phyloP scores from a whole-genome alignment of 2,329 filamentous ascomycete genomes.

The Fusarium tanahbumbuense region DNA sequence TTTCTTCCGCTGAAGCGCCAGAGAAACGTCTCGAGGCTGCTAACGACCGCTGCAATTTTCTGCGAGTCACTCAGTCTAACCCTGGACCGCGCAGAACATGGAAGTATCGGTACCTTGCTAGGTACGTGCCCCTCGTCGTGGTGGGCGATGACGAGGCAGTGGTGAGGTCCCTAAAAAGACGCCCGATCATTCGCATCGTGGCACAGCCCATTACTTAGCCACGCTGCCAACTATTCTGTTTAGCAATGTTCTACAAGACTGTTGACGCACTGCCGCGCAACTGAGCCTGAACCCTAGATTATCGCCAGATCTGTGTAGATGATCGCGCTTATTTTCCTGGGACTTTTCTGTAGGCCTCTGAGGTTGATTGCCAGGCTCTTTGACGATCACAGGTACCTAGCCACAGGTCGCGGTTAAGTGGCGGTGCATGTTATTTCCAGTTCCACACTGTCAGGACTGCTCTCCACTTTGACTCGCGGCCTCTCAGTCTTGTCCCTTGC shows the following conservation, averaged over 20 bases:
- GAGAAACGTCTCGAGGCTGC: conserved; percentile 20
- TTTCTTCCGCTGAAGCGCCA: not conserved
- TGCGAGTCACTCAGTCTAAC: conserved; percentile 42
- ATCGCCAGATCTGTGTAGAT: not conserved
- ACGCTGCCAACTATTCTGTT: conserved; percentile 33
- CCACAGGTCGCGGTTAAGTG: no score
- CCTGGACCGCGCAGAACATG: conserved; percentile 1
- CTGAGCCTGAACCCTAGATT: not conserved
- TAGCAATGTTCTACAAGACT: conserved; percentile 3
- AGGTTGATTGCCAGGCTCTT: not conserved
- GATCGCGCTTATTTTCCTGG: conserved; percentile 24
- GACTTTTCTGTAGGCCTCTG: conserved; percentile 14
- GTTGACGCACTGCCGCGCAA: conserved; percentile 36
- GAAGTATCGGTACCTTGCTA: conserved; percentile 48
- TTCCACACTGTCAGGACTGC: conserved; percentile 16
- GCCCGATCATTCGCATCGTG: conserved; percentile 35
- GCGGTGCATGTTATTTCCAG: conserved; percentile 19
- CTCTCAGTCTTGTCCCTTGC: conserved; percentile 32
- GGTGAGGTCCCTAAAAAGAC: conserved; percentile 35
- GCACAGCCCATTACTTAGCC: conserved; percentile 44
- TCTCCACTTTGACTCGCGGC: conserved; percentile 40
- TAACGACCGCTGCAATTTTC: conserved; percentile 24
- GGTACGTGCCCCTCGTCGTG: conserved; percentile 44
- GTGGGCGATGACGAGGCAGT: conserved; percentile 57
- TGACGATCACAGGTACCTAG: not conserved